Evolutionary conservation across 2,329 filamentous ascomycete genomes (phyloP), one percentile per base, ranked within the genome.

Genomic region (Penicillium expansum): DNA sequence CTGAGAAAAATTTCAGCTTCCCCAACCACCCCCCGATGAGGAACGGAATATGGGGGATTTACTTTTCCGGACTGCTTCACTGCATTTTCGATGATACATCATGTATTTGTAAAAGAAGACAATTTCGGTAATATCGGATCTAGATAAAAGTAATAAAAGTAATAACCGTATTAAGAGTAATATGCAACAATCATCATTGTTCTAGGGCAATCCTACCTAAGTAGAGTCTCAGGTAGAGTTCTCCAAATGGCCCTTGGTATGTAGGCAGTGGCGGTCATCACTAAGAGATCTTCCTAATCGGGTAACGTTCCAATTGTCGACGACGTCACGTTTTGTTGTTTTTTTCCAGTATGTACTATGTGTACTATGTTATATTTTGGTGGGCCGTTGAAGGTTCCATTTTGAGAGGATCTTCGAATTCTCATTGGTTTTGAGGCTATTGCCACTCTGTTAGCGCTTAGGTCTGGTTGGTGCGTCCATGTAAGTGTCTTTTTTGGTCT

Each of bases 291-390:
- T 43, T 20, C 52, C 29, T 20, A 48, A 47, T 44, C 24, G 59
- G 14, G 30, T 56, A 59, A 52, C 8, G 48, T 13, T 44, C 24
- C 42, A 53, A 52, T 56, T 52, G 55, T 64, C 57, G 42, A 52
- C 61, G 62, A 64, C 63, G 63, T 66, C 63, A 66, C 60, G 57
- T 52, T 59, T n/a, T n/a, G n/a, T n/a, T n/a, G n/a, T n/a, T n/a
- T n/a, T 57, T 48, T 37, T 14, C 8, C 20, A 20, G 42, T 39
- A n/a, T n/a, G n/a, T n/a, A n/a, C n/a, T n/a, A n/a, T n/a, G n/a
- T n/a, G n/a, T n/a, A n/a, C n/a, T n/a, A n/a, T n/a, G n/a, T n/a
- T n/a, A n/a, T n/a, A 56, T 59, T 59, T 53, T 18, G 24, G 55
- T 59, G 54, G 47, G 35, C 43, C 49, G 48, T 39, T 37, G 10